Conservation (phyloP, 2,329 filamentous ascomycete genomes). For the Fusarium tricinctum region DNA sequence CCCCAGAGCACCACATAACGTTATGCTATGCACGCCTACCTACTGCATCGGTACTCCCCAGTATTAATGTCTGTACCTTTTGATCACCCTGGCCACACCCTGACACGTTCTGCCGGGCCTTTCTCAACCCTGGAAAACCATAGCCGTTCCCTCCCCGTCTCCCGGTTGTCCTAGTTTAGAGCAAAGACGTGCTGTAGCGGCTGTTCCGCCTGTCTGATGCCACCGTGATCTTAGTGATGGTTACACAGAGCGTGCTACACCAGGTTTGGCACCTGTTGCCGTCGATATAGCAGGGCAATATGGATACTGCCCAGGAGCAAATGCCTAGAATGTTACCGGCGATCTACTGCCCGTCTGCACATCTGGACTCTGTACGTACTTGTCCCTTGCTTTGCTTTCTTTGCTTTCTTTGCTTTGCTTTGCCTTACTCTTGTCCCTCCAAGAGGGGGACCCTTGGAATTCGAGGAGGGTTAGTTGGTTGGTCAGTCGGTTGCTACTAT, state of each 20-base stretch:
- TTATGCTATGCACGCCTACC: not conserved
- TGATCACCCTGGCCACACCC: constrained; percentile 2
- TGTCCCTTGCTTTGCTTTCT: constrained; percentile 4
- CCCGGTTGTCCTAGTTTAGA: not conserved
- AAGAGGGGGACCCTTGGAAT: constrained; percentile 12
- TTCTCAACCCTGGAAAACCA: constrained; percentile 26
- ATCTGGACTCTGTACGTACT: not conserved
- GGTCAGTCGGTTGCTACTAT: constrained; percentile 22
- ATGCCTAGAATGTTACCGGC: constrained; percentile 26
- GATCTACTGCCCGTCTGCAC: constrained; percentile 30
- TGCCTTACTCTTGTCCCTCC: not conserved
- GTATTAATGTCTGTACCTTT: constrained; percentile 7
- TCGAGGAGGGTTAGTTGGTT: constrained; percentile 1
- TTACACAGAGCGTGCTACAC: constrained; percentile 47
- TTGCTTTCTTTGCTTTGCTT: too few species aligned
- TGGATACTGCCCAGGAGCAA: constrained; percentile 20
- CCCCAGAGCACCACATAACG: constrained; percentile 17
- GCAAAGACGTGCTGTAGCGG: constrained; percentile 27
- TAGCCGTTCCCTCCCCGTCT: constrained; percentile 15
- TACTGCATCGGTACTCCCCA: not conserved
- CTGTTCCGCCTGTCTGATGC: constrained; percentile 34
- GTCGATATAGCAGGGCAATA: constrained; percentile 32
- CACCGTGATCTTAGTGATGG: constrained; percentile 33
- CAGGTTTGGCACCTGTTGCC: constrained; percentile 36
- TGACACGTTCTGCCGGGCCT: not conserved